phyloP scores from a whole-genome alignment of 495 filamentous ascomycete genomes.

The Glarea lozoyensis region DNA sequence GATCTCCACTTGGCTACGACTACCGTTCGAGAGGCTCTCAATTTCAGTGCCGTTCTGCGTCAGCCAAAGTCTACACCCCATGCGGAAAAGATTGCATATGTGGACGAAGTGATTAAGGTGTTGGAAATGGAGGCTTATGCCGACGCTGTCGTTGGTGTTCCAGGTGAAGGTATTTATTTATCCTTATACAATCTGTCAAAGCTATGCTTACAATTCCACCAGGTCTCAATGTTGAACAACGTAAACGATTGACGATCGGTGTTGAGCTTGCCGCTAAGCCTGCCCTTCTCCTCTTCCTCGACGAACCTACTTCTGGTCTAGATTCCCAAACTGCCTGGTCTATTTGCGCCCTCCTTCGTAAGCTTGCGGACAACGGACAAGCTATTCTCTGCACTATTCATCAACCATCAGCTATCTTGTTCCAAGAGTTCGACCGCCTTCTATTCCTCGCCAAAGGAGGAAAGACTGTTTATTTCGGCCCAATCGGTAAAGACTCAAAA shows the following conservation, averaged over 20 bases:
- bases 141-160: conserved; percentile 83
- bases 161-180: conserved; percentile 55
- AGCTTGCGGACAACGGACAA: conserved; percentile 74
- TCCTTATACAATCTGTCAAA: background rate
- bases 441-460: conserved; percentile 63
- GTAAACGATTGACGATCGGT: conserved; percentile 82
- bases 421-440: conserved; percentile 83
- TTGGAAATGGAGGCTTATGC: conserved; percentile 84
- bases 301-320: conserved; percentile 51
- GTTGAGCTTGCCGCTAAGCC: conserved; percentile 89
- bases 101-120: conserved; percentile 84
- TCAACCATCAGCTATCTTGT: conserved; percentile 83
- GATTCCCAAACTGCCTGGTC: conserved; percentile 72
- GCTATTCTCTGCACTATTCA: conserved; percentile 91
- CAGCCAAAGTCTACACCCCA: conserved; percentile 63
- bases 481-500: conserved; percentile 59
- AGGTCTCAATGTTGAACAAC: conserved; percentile 83
- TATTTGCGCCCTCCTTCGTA: conserved; percentile 69
- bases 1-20: conserved; percentile 82
- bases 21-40: conserved; percentile 78
- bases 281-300: conserved; percentile 76
- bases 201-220: background rate
- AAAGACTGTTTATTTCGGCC: conserved; percentile 70
- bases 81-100: conserved; percentile 74
- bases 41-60: conserved; percentile 76